Evolutionary conservation across 768 basidiomycete genomes (phyloP), one percentile per base, ranked within the genome.

Genomic region (Tulasnella sp.): DNA sequence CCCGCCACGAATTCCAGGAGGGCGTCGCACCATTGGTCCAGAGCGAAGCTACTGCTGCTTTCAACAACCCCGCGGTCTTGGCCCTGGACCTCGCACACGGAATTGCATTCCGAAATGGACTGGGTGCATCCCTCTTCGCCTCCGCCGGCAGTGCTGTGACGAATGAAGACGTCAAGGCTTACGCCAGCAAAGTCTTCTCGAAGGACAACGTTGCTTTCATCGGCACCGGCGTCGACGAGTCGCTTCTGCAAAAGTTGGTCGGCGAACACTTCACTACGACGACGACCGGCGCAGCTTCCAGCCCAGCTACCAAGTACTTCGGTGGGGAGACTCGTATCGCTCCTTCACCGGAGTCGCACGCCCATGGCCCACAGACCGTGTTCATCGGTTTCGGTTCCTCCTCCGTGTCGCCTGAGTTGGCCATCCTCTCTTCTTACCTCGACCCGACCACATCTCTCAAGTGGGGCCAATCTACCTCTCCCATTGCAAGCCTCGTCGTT

Each of bases 31-130:
- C 84, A 87, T 84, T 89, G 71, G 87, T 96, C 77, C 87, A 88
- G 73, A 86, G 89, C 75, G 97, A 99, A 81, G 85, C 90, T 67
- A 83, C 86, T 49, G 85, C 88, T 31, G 92, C 90, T 17, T 82
- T 84, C 67, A 83, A 85, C 68, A 85, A 91, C 77, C 90, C 94
- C 9, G 86, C 87, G 31, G 87, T 88, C 1, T 86, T 87, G 80
- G 96, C 96, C 54, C 78, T 99, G 76, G 97, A 99, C 81, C 85
- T 91, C 45, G 96, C 95, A 4, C 97, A 99, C 82, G 83, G 88
- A 64, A 86, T 96, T 76, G 96, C 97, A 64, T 99, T 99, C 92
- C 94, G 96, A 81, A 87, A 86, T 58, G 97, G 97, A 19, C 94
- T 99, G 80, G 97, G 97, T 80, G 88, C 92, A 79, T 91, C 96